phyloP scores from a whole-genome alignment of 2,329 filamentous ascomycete species.

The Hymenoscyphus repandus region DNA sequence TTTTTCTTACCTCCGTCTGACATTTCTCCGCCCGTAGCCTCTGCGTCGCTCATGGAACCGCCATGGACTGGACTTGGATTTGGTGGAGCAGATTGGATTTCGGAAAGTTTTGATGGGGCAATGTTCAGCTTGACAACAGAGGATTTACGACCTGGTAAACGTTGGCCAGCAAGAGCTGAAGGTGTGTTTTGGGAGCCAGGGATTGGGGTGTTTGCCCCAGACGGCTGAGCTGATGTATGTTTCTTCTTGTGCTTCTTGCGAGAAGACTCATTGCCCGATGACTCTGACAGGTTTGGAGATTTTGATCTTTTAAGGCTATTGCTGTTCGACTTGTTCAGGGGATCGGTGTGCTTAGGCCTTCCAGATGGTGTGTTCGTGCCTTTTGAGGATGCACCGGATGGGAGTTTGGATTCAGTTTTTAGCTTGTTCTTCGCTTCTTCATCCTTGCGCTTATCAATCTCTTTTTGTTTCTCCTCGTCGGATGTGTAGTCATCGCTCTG shows the following conservation, averaged over 20 bases:
- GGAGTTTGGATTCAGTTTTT: conserved; percentile 39
- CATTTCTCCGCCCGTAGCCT: conserved; percentile 64
- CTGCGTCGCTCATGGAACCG: conserved; percentile 66
- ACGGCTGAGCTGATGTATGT: conserved; percentile 45
- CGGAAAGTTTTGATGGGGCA: conserved; percentile 27
- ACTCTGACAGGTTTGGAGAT: conserved; percentile 79
- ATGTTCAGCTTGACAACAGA: conserved; percentile 27
- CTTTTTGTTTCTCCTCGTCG: conserved; percentile 55
- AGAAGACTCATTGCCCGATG: conserved; percentile 83
- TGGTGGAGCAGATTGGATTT: conserved; percentile 22
- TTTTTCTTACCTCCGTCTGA: conserved; percentile 57
- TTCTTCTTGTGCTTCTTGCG: conserved; percentile 76
- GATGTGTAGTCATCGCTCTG: conserved; percentile 47
- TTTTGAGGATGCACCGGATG: conserved; percentile 55
- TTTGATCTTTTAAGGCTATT: conserved; percentile 74
- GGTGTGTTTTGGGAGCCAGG: conserved; percentile 34
- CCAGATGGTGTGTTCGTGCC: conserved; percentile 64
- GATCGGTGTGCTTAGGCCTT: conserved; percentile 46
- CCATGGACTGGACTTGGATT: conserved; percentile 34
- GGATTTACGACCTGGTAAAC: conserved; percentile 25
- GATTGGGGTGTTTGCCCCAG: conserved; percentile 51
- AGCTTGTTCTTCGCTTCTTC: conserved; percentile 51
- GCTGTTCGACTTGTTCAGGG: conserved; percentile 42
- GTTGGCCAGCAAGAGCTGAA: conserved; percentile 22
- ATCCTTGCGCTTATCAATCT: conserved; percentile 56